phyloP scores from a whole-genome alignment of 495 filamentous ascomycete genomes.

The Cercophora samala region DNA sequence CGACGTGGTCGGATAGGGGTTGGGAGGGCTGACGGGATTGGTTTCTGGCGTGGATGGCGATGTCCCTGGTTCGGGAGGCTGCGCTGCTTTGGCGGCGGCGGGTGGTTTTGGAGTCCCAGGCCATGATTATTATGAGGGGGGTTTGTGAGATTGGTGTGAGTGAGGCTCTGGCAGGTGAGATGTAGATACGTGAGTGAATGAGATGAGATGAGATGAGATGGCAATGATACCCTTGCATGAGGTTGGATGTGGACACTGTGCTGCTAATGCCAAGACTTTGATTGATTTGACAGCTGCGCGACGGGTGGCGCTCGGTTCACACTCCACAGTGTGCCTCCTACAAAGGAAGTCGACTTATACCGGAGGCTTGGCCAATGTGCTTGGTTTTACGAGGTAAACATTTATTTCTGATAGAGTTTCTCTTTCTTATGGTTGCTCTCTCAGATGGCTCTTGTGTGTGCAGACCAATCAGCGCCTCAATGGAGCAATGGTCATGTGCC shows the following conservation, averaged over 20 bases:
- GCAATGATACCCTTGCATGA: background rate
- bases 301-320: background rate
- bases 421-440: too few relatives aligned
- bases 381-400: background rate
- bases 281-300: background rate
- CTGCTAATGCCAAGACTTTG: background rate
- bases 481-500: background rate
- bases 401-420: background rate
- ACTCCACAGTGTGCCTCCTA: background rate
- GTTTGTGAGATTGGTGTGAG: background rate
- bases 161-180: background rate
- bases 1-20: slow-evolving; percentile 53
- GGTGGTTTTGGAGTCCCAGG: slow-evolving; percentile 30
- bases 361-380: background rate
- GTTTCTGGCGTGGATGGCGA: slow-evolving; percentile 28
- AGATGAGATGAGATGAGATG: slow-evolving; percentile 3
- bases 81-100: slow-evolving; percentile 34
- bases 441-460: background rate
- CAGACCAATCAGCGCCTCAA: background rate
- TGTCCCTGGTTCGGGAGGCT: slow-evolving; percentile 22
- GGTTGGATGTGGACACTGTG: background rate
- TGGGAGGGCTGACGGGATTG: slow-evolving; percentile 31
- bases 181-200: too few relatives aligned
- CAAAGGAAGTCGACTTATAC: background rate
- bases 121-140: slow-evolving; percentile 22